Conservation (phyloP, 2,329 filamentous ascomycete genomes). For the Aspergillus brasiliensis region DNA sequence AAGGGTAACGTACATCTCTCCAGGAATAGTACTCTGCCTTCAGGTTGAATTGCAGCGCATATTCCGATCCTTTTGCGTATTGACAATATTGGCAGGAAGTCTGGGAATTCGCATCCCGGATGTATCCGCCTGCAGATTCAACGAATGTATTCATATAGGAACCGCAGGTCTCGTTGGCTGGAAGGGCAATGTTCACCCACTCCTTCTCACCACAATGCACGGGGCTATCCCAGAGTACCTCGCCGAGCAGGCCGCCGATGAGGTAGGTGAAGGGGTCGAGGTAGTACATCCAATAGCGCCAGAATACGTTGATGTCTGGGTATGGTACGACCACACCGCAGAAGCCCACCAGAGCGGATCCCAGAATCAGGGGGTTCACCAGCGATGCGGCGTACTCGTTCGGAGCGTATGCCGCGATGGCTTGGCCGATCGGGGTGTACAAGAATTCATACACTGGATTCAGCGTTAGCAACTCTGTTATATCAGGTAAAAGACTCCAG, state of each 20-base stretch:
- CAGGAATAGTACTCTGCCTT: constrained; percentile 38
- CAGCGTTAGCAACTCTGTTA: background rate
- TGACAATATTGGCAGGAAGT: constrained; percentile 33
- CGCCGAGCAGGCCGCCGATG: constrained; percentile 41
- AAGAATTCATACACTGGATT: constrained; percentile 49
- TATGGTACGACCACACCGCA: constrained; percentile 45
- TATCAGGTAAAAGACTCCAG: background rate
- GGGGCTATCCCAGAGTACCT: constrained; percentile 43
- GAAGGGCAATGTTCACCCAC: constrained; percentile 30
- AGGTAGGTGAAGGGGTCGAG: constrained; percentile 49
- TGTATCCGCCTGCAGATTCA: constrained; percentile 29
- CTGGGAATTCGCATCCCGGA: constrained; percentile 32
- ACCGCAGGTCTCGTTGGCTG: constrained; percentile 33
- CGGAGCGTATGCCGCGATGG: constrained; percentile 61
- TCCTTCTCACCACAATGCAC: constrained; percentile 39
- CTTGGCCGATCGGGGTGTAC: constrained; percentile 48
- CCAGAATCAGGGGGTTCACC: constrained; percentile 59
- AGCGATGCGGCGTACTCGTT: constrained; percentile 63
- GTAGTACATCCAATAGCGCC: constrained; percentile 49
- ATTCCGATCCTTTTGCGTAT: constrained; percentile 35
- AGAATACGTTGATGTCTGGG: constrained; percentile 41
- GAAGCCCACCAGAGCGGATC: constrained; percentile 44
- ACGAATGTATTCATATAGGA: constrained; percentile 40
- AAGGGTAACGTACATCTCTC: constrained; percentile 43
- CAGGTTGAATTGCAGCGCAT: constrained; percentile 37